These are phyloP conservation scores for Aspergillus eucalypticola DNA, from an alignment of 2,329 filamentous ascomycete genomes.

Conservation along the genomic window DNA sequence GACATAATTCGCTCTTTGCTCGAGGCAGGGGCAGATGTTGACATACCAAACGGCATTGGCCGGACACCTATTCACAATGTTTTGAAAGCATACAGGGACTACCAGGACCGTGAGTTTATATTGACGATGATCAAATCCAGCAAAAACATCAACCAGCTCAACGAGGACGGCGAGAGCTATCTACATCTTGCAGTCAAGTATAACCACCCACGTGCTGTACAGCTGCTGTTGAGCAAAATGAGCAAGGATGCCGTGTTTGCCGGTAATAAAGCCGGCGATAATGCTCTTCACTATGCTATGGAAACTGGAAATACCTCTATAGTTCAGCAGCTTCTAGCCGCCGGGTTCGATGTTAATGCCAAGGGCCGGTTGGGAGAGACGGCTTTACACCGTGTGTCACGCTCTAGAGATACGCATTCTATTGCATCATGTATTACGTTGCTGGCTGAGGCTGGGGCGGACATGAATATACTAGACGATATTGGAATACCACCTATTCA, in stretches of 20 bases:
- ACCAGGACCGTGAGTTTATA: background rate
- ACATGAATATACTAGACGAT: background rate
- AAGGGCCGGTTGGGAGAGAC: background rate
- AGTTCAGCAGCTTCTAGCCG: background rate
- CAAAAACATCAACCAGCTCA: background rate
- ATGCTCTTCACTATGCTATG: background rate
- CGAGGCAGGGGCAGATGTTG: constrained; percentile 10
- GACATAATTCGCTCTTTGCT: background rate
- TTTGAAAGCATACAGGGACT: background rate
- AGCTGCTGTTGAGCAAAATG: background rate
- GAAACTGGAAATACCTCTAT: background rate
- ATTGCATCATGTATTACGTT: background rate
- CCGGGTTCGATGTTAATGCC: background rate
- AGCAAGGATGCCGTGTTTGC: background rate
- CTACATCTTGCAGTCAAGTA: background rate
- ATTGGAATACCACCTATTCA: background rate
- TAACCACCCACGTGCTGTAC: background rate
- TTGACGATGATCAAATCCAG: background rate
- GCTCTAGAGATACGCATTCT: no score
- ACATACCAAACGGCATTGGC: constrained; percentile 7
- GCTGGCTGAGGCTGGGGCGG: background rate
- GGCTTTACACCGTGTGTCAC: background rate
- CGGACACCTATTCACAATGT: background rate
- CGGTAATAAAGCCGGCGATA: background rate
- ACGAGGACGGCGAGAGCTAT: background rate